Evolutionary conservation across 2,329 filamentous ascomycete genomes (phyloP).

Genomic region (Arachnopeziza araneosa): DNA sequence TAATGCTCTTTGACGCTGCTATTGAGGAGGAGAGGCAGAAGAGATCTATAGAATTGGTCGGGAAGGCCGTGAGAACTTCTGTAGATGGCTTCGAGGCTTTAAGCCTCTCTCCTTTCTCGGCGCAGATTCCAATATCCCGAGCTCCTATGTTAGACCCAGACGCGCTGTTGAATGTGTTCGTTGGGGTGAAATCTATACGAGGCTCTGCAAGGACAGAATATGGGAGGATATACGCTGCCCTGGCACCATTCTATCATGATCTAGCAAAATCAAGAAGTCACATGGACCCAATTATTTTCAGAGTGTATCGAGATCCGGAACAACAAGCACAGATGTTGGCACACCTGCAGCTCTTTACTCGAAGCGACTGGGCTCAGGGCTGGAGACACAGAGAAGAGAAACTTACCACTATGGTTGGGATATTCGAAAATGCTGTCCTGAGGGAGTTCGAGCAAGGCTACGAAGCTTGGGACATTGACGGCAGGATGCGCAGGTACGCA

Average conservation of each 20-base stretch:
- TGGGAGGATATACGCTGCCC: conserved; percentile 79
- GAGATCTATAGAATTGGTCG: conserved; percentile 27
- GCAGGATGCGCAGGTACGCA: conserved; percentile 83
- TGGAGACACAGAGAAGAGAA: conserved; percentile 67
- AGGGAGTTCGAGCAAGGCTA: conserved; percentile 92
- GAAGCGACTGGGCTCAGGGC: conserved; percentile 74
- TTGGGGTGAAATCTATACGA: conserved; percentile 68
- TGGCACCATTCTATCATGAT: conserved; percentile 86
- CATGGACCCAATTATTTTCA: conserved; percentile 78
- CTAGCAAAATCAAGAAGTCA: conserved; percentile 66
- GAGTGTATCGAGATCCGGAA: conserved; percentile 80
- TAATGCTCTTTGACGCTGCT: conserved; percentile 64
- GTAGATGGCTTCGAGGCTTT: conserved; percentile 78
- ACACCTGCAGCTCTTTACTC: conserved; percentile 72
- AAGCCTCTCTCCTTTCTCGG: conserved; percentile 40
- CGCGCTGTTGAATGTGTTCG: conserved; percentile 63
- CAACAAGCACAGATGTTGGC: conserved; percentile 85
- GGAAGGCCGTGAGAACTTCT: conserved; percentile 27
- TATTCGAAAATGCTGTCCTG: conserved; percentile 87
- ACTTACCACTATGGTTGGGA: conserved; percentile 65
- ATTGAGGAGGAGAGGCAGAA: conserved; percentile 57
- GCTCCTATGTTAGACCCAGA: conserved; percentile 51
- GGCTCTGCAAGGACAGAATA: conserved; percentile 86
- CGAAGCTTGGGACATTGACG: conserved; percentile 81
- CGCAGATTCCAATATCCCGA: conserved; percentile 29